A percentile compares a stretch with the other conserved stretches of the same genome.
Evolutionary conservation across 371 early-diverging fungal genomes (phyloP).

Genomic region (Mucor circinelloides): DNA sequence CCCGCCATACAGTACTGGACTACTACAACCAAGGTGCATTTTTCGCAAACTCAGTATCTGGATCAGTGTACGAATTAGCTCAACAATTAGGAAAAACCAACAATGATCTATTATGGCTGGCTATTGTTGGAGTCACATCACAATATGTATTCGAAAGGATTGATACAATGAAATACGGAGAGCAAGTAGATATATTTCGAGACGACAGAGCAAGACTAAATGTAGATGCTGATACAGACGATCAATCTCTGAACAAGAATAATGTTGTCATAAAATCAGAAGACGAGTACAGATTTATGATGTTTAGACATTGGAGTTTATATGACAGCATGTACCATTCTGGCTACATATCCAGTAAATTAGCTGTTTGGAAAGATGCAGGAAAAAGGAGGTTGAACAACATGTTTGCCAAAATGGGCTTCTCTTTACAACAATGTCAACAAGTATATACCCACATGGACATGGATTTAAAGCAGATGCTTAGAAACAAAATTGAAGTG

Average conservation of each 20-base stretch:
- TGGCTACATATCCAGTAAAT: slow-evolving; percentile 78
- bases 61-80: slow-evolving; percentile 57
- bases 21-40: slow-evolving; percentile 65
- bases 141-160: slow-evolving; percentile 72
- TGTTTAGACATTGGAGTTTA: slow-evolving; percentile 91
- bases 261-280: slow-evolving; percentile 37
- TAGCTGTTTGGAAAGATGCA: slow-evolving; percentile 85
- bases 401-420: slow-evolving; percentile 88
- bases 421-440: slow-evolving; percentile 69
- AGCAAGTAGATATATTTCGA: slow-evolving; percentile 53
- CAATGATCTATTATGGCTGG: slow-evolving; percentile 67
- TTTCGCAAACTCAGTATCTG: slow-evolving; percentile 60
- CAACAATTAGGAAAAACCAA: slow-evolving; percentile 59
- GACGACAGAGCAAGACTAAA: slow-evolving; percentile 65
- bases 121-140: slow-evolving; percentile 73
- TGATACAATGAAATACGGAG: slow-evolving; percentile 57
- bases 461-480: slow-evolving; percentile 67
- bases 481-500: slow-evolving; percentile 65
- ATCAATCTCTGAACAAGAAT: not conserved
- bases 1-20: slow-evolving; percentile 45
- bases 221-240: slow-evolving; percentile 17
- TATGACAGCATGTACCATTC: slow-evolving; percentile 87
- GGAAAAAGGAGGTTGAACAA: slow-evolving; percentile 78
- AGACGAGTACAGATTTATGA: slow-evolving; percentile 81
- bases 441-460: slow-evolving; percentile 83